A percentile compares a stretch with the other conserved stretches of the same genome.
Conservation (phyloP, 2,329 filamentous ascomycete species). For the Pseudopithomyces maydicus region DNA sequence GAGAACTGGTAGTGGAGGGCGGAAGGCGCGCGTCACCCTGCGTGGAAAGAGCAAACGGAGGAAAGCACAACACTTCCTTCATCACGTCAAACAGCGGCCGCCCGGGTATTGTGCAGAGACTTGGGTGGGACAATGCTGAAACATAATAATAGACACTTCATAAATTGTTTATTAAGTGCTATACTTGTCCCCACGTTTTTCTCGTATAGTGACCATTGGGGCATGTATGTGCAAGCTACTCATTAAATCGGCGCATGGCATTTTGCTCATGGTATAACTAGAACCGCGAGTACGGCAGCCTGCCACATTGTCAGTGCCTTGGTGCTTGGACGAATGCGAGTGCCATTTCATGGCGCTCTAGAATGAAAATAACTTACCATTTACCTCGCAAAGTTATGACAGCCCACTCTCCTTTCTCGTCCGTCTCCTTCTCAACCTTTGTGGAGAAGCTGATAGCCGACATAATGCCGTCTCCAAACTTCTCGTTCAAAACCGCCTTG, state of each 20-base stretch:
- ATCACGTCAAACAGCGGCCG: no score
- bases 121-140: no score
- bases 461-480: conserved; percentile 84
- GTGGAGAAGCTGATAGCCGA: conserved; percentile 91
- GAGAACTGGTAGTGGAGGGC: not conserved
- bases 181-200: no score
- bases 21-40: not conserved
- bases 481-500: conserved; percentile 94
- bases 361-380: conserved; percentile 64
- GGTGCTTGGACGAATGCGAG: conserved; percentile 2
- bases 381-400: conserved; percentile 84
- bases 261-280: conserved; percentile 20
- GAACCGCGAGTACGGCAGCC: conserved; percentile 57
- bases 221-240: not conserved
- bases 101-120: no score
- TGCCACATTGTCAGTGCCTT: conserved; percentile 24
- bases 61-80: not conserved
- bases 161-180: no score
- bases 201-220: not conserved
- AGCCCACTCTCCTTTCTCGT: conserved; percentile 83
- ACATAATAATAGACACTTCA: no score
- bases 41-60: not conserved
- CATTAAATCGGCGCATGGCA: not conserved
- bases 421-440: conserved; percentile 91
- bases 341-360: not conserved